Conservation (phyloP, 257 asterid species). For the Handroanthus guayacan region DNA sequence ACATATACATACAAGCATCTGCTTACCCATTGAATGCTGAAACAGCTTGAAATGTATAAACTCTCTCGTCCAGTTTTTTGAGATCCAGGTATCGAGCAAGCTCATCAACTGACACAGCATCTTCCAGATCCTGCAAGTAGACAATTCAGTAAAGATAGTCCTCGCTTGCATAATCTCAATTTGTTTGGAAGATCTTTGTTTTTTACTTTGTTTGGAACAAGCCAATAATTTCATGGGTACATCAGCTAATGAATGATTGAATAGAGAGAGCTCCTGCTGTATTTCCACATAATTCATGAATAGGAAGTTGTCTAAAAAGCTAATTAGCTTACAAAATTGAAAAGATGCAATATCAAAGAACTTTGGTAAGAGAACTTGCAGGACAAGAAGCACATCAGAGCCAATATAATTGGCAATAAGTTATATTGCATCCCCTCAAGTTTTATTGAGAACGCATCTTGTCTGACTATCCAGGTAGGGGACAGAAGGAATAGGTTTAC, state of each 20-base stretch:
- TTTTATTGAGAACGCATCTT: background rate
- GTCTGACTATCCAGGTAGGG: background rate
- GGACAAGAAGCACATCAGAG: no score
- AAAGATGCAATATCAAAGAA: background rate
- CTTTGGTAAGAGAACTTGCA: no score
- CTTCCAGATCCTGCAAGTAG: conserved; percentile 72
- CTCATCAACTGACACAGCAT: conserved; percentile 83
- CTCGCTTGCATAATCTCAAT: background rate
- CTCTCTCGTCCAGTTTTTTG: conserved; percentile 80
- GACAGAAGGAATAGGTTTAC: conserved; percentile 40
- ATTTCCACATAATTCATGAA: conserved; percentile 1
- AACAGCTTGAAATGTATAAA: conserved; percentile 72
- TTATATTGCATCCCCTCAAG: no score
- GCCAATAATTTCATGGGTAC: background rate
- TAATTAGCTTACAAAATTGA: background rate
- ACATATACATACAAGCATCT: background rate
- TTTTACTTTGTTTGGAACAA: background rate
- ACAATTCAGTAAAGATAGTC: background rate
- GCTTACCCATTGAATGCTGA: conserved; percentile 80
- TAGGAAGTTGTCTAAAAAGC: background rate
- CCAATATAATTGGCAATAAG: no score
- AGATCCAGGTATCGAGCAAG: conserved; percentile 80
- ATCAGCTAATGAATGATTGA: background rate
- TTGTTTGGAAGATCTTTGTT: background rate
- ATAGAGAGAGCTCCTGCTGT: background rate